Conservation (phyloP, 768 basidiomycete genomes). For the Mycena galericulata region DNA sequence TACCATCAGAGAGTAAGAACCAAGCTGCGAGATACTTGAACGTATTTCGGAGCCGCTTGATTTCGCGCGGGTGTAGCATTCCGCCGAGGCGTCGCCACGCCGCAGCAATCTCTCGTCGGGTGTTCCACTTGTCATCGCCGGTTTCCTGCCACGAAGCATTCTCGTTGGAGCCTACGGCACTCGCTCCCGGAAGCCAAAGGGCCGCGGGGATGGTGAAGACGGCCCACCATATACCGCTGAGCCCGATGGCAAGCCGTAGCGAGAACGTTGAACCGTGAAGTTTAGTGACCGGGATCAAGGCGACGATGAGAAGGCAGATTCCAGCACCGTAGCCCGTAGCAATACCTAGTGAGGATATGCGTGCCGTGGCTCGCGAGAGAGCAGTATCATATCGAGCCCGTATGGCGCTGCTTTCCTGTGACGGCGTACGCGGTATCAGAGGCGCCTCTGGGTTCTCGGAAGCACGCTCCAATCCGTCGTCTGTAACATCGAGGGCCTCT, state of each 20-base stretch:
- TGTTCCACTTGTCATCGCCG: conserved; percentile 36
- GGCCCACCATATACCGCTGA: conserved; percentile 92
- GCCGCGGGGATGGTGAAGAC: conserved; percentile 84
- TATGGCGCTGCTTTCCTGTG: conserved; percentile 39
- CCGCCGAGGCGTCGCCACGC: conserved; percentile 83
- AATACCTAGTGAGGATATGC: conserved; percentile 87
- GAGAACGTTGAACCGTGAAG: conserved; percentile 83
- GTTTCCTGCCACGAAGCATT: conserved; percentile 28
- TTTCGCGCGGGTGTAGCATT: conserved; percentile 81
- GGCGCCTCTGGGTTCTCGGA: conserved; percentile 52
- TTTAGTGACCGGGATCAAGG: conserved; percentile 81
- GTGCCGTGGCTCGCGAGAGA: conserved; percentile 81
- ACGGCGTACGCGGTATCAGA: conserved; percentile 45
- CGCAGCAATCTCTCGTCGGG: conserved; percentile 60
- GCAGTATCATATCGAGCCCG: conserved; percentile 62
- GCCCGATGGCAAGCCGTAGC: conserved; percentile 84
- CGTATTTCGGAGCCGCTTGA: conserved; percentile 81
- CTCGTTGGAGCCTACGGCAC: conserved; percentile 10
- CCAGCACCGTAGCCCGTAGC: conserved; percentile 90
- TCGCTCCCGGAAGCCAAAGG: conserved; percentile 71
- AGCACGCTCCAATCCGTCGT: conserved; percentile 32
- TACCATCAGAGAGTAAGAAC: conserved; percentile 95
- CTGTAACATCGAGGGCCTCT: conserved; percentile 35
- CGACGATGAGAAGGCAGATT: conserved; percentile 77
- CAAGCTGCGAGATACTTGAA: conserved; percentile 93